These are phyloP conservation scores for Pleurotus cornucopiae DNA, from an alignment of 768 basidiomycete species.

Conservation along the genomic window DNA sequence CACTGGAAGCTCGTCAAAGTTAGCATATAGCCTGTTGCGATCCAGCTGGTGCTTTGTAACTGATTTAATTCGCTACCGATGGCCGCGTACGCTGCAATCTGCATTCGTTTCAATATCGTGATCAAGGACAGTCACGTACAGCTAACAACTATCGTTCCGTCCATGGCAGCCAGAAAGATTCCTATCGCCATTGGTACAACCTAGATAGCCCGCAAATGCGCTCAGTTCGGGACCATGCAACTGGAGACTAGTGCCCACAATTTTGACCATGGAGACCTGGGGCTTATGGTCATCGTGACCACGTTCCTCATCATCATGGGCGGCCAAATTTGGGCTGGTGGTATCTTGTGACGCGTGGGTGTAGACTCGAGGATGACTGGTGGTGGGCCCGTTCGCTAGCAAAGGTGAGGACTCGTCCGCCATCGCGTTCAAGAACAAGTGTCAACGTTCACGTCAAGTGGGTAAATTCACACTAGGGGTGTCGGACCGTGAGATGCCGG, in stretches of 20 bases:
- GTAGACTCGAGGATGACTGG: constrained; percentile 8
- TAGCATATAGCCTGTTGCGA: constrained; percentile 60
- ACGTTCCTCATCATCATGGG: constrained; percentile 1
- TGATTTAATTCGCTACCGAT: constrained; percentile 59
- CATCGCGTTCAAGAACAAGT: constrained; percentile 16
- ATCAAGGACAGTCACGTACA: constrained; percentile 21
- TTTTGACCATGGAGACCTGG: neutral
- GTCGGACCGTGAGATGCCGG: too few species aligned
- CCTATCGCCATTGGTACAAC: constrained; percentile 45
- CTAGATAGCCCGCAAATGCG: constrained; percentile 16
- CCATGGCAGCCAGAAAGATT: constrained; percentile 44
- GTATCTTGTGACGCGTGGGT: constrained; percentile 8
- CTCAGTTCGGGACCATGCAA: neutral
- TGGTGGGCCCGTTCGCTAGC: constrained; percentile 13
- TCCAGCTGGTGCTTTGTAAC: constrained; percentile 64
- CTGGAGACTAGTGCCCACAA: neutral
- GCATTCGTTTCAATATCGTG: neutral
- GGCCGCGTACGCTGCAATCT: constrained; percentile 33
- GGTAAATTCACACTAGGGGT: too few species aligned
- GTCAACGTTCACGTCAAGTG: too few species aligned
- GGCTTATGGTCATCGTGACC: neutral
- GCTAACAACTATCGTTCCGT: constrained; percentile 45
- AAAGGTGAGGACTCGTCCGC: constrained; percentile 32
- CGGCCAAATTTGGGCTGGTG: constrained; percentile 10
- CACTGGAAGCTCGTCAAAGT: constrained; percentile 61